Evolutionary conservation across 2,329 filamentous ascomycete genomes (phyloP), one percentile per base, ranked within the genome.

Genomic region (Colletotrichum somersetense): DNA sequence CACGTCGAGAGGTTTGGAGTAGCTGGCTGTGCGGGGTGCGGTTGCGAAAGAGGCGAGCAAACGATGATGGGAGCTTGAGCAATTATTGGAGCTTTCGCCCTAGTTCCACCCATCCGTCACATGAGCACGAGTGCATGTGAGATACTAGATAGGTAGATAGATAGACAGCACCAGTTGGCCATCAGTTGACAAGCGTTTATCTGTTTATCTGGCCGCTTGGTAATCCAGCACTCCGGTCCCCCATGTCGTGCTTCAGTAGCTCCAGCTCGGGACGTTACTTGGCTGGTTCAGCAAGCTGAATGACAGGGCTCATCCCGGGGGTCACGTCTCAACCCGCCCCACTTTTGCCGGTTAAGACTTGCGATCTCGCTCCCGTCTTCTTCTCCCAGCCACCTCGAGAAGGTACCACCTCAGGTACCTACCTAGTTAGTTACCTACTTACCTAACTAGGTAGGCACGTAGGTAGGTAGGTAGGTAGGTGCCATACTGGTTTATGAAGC

Each of bases 171-270:
- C 44, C 44, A 26, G 18, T 42, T 26, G 23, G 35, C 55, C 33
- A 5, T 26, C n/a, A 46, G 61, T 68, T 52, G 62, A 61, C 12
- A 46, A 8, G 23, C 14, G 50, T 58, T 63, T 55, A 58, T 18
- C 30, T 20, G 52, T 58, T 63, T 50, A 58, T 63, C 66, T 50
- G 18, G 58, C 30, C 58, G 69, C 65, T 72, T 72, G 69, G 69
- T 72, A 72, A 72, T 72, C 30, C 30, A 65, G 69, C 69, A 72
- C 68, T 72, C 65, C 42, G 33, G n/a, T 26, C 44, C 40, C 50
- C 50, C 20, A 42, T 56, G 42, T 30, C 20, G 42, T 23, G 57
- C 44, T 50, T 57, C 56, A 55, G 62, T 38, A 35, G 23, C 16
- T 23, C 48, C 8, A 20, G 52, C n/a, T 12, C 7, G 50, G 48